Base-by-base conservation (phyloP, 2,329 filamentous ascomycete genomes). In the Botryotinia narcissicola region DNA sequence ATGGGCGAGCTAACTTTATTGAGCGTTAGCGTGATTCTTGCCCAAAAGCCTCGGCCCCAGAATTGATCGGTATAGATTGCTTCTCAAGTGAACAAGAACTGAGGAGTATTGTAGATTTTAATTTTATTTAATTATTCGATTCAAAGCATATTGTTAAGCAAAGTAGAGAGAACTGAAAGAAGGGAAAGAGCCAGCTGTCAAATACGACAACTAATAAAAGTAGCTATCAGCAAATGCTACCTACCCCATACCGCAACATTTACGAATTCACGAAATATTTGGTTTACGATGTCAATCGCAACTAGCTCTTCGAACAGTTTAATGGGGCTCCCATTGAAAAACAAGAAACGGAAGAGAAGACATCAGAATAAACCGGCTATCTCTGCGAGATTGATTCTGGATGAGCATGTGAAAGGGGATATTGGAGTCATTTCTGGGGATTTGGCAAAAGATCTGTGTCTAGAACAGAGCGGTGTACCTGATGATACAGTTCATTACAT, bases 341-440 rank as follows among this genome's bases (percentile, higher is more conserved):
- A 48, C 16, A 77, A 82, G 77, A 85, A 83, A 79, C 84, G 84
- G 74, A 84, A 84, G 72, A 84, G 88, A 73, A 85, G 89, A 76
- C 86, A 89, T 69, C 86, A 89, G 77, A 89, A 96, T 81, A 94
- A 93, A 82, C 87, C 92, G 12, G 88, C 95, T 61, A 87, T 97
- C 74, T 88, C 93, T 74, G 95, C 94, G 73, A 90, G 92, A 73
- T 86, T 98, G 69, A 88, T 97, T 54, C 89, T 98, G 73, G 94
- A 97, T 82, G 92, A 94, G 80, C 91, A 92, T 81, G 87, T 97
- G 79, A 93, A 92, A 83, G 93, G 93, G 71, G 93, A 97, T 80
- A 87, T 95, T 75, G 96, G 94, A 76, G 88, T 96, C 76, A 83
- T 98, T 71, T 97, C 95, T 20, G 91, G 94, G 79, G 94, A 97